These are phyloP conservation scores for Fusarium humuli DNA, from an alignment of 2,329 filamentous ascomycete genomes.

Conservation along the genomic window DNA sequence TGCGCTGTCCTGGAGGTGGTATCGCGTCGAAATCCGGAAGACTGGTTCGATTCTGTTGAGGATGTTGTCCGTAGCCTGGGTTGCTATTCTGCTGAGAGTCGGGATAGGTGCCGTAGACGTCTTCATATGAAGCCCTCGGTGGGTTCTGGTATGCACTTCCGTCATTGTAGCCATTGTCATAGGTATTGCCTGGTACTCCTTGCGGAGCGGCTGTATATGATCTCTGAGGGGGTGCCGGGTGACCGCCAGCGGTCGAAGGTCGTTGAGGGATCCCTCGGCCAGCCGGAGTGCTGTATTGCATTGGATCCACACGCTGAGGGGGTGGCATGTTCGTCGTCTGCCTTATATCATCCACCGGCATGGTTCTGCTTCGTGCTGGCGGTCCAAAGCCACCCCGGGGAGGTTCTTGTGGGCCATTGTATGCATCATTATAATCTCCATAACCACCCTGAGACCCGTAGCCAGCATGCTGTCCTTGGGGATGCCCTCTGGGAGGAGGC, in stretches of 20 bases:
- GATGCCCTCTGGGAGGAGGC: slow-evolving; percentile 51
- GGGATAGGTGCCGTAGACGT: slow-evolving; percentile 68
- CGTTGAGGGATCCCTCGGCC: slow-evolving; percentile 62
- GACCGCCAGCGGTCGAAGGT: slow-evolving; percentile 66
- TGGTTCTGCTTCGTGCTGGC: slow-evolving; percentile 70
- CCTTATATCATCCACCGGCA: slow-evolving; percentile 64
- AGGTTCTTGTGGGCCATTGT: slow-evolving; percentile 47
- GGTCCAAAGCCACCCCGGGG: slow-evolving; percentile 60
- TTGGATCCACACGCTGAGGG: slow-evolving; percentile 57
- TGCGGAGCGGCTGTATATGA: slow-evolving; percentile 59
- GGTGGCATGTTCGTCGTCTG: slow-evolving; percentile 53
- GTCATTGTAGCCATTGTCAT: slow-evolving; percentile 49
- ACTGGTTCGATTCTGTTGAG: slow-evolving; percentile 41
- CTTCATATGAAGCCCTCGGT: slow-evolving; percentile 57
- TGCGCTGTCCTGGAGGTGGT: slow-evolving; percentile 49
- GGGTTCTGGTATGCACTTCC: slow-evolving; percentile 48
- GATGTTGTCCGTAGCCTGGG: slow-evolving; percentile 39
- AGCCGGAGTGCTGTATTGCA: slow-evolving; percentile 59
- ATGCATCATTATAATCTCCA: slow-evolving; percentile 46
- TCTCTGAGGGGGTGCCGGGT: slow-evolving; percentile 65
- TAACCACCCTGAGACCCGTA: slow-evolving; percentile 43
- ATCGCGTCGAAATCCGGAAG: slow-evolving; percentile 59
- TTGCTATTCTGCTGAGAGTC: slow-evolving; percentile 52
- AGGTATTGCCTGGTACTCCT: slow-evolving; percentile 52
- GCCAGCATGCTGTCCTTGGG: slow-evolving; percentile 46